phyloP scores from a whole-genome alignment of 805 yeast genomes.

The Pichia manshurica region DNA sequence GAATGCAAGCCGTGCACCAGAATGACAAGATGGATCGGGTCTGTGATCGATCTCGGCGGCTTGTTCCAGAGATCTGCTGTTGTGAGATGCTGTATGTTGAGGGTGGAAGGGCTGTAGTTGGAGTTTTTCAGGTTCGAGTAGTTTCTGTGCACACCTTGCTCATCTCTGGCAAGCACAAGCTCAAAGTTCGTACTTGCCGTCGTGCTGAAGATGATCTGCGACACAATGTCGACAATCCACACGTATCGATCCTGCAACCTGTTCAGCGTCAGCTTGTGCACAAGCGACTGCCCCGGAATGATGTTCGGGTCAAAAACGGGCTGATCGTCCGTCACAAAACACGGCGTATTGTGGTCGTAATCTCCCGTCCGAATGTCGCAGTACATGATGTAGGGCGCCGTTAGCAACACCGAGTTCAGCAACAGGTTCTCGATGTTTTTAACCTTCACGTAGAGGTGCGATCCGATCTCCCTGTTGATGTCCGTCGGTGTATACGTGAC shows the following conservation, averaged over 20 bases:
- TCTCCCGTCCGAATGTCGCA: constrained; percentile 71
- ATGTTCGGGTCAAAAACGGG: constrained; percentile 70
- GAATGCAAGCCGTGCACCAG: constrained; percentile 92
- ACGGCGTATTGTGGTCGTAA: constrained; percentile 46
- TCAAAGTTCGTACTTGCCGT: constrained; percentile 65
- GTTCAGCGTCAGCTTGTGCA: constrained; percentile 58
- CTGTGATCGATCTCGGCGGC: constrained; percentile 44
- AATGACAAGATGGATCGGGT: constrained; percentile 76
- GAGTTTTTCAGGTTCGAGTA: constrained; percentile 26
- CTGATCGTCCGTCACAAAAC: constrained; percentile 70
- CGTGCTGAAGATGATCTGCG: constrained; percentile 72
- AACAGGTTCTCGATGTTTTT: constrained; percentile 69
- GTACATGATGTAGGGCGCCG: constrained; percentile 86
- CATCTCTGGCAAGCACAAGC: constrained; percentile 48
- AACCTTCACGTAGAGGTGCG: constrained; percentile 48
- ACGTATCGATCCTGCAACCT: constrained; percentile 50
- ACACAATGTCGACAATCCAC: constrained; percentile 77
- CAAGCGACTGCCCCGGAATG: constrained; percentile 59
- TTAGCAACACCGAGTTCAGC: constrained; percentile 73
- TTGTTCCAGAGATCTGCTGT: constrained; percentile 72
- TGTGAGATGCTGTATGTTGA: constrained; percentile 48
- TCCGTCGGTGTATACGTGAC: constrained; percentile 37
- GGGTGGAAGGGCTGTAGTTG: constrained; percentile 6
- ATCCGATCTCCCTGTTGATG: constrained; percentile 7
- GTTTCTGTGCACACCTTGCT: constrained; percentile 28